Evolutionary conservation across 2,329 filamentous ascomycete genomes (phyloP), one percentile per base, ranked within the genome.

Genomic region (Incumbomyces delicatus): DNA sequence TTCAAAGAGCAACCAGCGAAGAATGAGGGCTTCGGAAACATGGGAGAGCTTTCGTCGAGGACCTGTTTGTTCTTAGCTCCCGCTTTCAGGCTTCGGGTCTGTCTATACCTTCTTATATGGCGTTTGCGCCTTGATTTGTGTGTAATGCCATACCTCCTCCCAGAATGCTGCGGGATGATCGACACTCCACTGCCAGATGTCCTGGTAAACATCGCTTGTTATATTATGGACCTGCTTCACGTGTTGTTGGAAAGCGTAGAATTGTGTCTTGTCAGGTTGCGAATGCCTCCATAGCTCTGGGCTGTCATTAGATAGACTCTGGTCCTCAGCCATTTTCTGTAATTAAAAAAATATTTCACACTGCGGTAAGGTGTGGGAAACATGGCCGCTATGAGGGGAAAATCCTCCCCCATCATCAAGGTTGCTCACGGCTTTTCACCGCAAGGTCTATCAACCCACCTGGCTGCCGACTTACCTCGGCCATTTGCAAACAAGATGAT

Each of bases 11-110:
- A 77, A 8, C 82, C 83, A 47, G 79, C 65, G 63, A 95, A 96
- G 72, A 95, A 96, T 50, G 81, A 71, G 6, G 90, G 89, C 18
- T 87, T 81, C 18, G 90, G 90, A 58, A 88, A 96, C 75, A 96
- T 85, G 39, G 78, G 72, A 5, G 80, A 75, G 46, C 77, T 66
- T 34, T 75, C 62, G 18, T 84, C 77, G 14, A 95, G 70, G 35
- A 87, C 83, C 81, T 89, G 58, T 13, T 27, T 44, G 36, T 27
- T 48, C 41, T 48, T 27, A 41, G 30, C 8, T 27, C 29, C 6
- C 7, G 13, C 3, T 13, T n/a, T 16, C 20, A 7, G 17, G 4
- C 33, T 43, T 20, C 34, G 37, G 30, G 18, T 14, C 20, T 48
- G 14, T 20, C 54, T 64, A 53, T 52, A 70, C 66, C 22, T 57